These are phyloP conservation scores for Penicillium sp. DNA, from an alignment of 2,329 filamentous ascomycete genomes.

Conservation along the genomic window DNA sequence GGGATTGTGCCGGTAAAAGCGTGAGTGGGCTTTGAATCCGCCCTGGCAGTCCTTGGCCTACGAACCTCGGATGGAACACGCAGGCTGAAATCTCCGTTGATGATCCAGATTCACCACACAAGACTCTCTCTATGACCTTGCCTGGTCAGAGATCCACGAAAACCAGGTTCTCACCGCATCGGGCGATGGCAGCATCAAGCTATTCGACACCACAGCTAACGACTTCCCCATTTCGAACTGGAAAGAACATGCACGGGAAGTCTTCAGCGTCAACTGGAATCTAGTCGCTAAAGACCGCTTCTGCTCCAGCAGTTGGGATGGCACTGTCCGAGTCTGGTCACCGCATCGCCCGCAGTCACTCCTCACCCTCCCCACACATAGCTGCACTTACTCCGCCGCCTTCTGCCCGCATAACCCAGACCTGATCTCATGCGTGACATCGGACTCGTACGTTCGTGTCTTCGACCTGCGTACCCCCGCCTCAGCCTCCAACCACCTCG, in stretches of 20 bases:
- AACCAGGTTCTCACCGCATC: conserved; percentile 86
- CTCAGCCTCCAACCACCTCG: conserved; percentile 81
- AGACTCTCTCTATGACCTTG: conserved; percentile 89
- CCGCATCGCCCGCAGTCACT: conserved; percentile 70
- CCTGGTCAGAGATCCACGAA: conserved; percentile 95
- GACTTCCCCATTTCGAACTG: conserved; percentile 88
- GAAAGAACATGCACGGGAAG: conserved; percentile 87
- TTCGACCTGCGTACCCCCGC: conserved; percentile 88
- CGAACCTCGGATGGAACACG: too few species aligned
- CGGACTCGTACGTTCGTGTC: conserved; percentile 81
- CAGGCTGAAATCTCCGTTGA: background rate
- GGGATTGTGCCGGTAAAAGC: conserved; percentile 82
- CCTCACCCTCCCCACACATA: conserved; percentile 81
- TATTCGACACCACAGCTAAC: conserved; percentile 78
- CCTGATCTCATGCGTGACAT: conserved; percentile 79
- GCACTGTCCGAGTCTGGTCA: conserved; percentile 92
- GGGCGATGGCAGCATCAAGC: conserved; percentile 89
- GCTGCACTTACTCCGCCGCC: conserved; percentile 87
- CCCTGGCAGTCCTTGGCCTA: background rate
- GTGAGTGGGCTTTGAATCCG: conserved; percentile 41
- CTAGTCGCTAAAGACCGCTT: conserved; percentile 87
- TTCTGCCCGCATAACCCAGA: conserved; percentile 86
- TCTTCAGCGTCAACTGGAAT: conserved; percentile 91
- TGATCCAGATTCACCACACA: conserved; percentile 80
- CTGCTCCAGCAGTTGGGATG: conserved; percentile 90